Evolutionary conservation across 306 rosid genomes (phyloP).

Genomic region (Corylus heterophylla): DNA sequence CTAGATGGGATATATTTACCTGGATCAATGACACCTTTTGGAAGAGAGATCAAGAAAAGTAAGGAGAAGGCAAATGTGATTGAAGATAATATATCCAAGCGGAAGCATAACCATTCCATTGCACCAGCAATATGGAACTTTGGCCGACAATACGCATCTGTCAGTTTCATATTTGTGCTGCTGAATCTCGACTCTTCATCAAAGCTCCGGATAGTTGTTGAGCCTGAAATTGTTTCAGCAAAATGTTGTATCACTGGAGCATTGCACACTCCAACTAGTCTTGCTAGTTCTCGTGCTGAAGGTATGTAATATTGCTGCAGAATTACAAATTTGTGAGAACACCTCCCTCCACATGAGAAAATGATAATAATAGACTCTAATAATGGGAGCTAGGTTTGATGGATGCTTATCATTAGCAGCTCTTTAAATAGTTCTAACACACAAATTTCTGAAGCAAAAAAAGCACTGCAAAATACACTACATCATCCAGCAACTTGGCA

Average conservation of each 20-base stretch:
- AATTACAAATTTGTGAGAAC: conserved; percentile 17
- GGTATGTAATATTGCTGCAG: conserved; percentile 77
- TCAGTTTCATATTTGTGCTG: conserved; percentile 66
- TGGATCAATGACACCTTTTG: conserved; percentile 73
- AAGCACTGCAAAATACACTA: no score
- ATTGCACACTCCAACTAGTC: conserved; percentile 77
- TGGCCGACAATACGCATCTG: conserved; percentile 69
- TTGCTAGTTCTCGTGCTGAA: conserved; percentile 77
- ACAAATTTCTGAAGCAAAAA: background rate
- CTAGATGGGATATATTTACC: conserved; percentile 40
- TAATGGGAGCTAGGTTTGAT: background rate
- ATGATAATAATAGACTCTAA: background rate
- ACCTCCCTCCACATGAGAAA: background rate
- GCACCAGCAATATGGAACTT: conserved; percentile 66
- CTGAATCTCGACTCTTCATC: conserved; percentile 72
- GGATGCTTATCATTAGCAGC: background rate
- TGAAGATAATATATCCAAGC: conserved; percentile 67
- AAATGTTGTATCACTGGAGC: conserved; percentile 91
- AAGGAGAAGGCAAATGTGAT: conserved; percentile 70
- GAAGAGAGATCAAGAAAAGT: conserved; percentile 69
- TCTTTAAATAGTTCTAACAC: background rate
- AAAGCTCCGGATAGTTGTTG: conserved; percentile 83
- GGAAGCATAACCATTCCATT: conserved; percentile 85
- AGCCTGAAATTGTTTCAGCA: conserved; percentile 79
- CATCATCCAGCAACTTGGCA: background rate